These are phyloP conservation scores for Aureobasidium lini DNA, from an alignment of 2,329 filamentous ascomycete genomes.

Conservation along the genomic window DNA sequence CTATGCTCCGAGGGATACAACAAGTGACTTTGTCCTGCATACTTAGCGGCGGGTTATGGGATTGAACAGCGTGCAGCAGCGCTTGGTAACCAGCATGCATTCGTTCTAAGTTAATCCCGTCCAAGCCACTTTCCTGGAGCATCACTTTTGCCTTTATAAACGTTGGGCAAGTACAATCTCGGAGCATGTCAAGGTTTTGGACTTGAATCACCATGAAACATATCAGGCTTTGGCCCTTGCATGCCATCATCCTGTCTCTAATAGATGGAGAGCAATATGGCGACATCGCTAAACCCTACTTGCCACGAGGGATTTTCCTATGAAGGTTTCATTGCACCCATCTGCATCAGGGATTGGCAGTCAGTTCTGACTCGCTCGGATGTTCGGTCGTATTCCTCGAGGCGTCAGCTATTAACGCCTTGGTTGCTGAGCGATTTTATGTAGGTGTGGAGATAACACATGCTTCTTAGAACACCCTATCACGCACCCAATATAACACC, in stretches of 20 bases:
- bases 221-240: neutral
- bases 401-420: neutral
- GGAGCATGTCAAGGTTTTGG: constrained; percentile 5
- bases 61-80: neutral
- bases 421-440: neutral
- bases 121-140: neutral
- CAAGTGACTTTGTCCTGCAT: neutral
- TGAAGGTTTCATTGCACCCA: neutral
- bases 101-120: neutral
- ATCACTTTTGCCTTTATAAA: neutral
- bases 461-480: neutral
- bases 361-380: neutral
- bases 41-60: neutral
- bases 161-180: neutral
- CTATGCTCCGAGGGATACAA: neutral
- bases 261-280: constrained; percentile 2
- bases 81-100: neutral
- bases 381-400: neutral
- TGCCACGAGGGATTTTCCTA: constrained; percentile 1
- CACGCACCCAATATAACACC: neutral
- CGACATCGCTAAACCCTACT: constrained; percentile 3
- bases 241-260: constrained; percentile 7
- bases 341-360: neutral
- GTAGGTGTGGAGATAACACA: neutral
- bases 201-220: constrained; percentile 5